Evolutionary conservation across 768 basidiomycete genomes (phyloP).

Genomic region (Daedalea quercina): DNA sequence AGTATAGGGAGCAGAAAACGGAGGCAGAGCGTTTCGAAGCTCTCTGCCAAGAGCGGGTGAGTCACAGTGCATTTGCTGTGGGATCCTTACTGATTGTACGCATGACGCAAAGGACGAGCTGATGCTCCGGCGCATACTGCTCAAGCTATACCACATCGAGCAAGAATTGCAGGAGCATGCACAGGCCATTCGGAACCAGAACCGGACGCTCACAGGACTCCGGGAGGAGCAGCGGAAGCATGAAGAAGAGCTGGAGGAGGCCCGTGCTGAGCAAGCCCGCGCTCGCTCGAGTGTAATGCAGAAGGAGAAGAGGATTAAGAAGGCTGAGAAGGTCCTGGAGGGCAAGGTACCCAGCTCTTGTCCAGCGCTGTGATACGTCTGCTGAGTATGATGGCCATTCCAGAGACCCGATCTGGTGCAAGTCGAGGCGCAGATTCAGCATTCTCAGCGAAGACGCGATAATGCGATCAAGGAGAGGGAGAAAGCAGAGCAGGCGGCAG

Average conservation of each 20-base stretch:
- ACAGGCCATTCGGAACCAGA: constrained; percentile 63
- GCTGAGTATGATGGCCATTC: not conserved
- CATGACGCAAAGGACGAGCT: constrained; percentile 59
- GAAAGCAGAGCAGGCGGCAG: constrained; percentile 55
- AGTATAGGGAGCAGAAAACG: constrained; percentile 94
- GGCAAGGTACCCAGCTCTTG: constrained; percentile 42
- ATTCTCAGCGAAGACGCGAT: constrained; percentile 70
- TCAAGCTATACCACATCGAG: constrained; percentile 88
- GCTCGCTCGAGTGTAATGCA: constrained; percentile 69
- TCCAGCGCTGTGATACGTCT: not conserved
- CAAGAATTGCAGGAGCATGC: constrained; percentile 71
- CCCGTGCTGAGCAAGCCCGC: constrained; percentile 75
- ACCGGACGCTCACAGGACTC: constrained; percentile 60
- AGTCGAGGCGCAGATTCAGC: constrained; percentile 82
- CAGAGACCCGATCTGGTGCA: constrained; percentile 83
- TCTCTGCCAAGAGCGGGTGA: constrained; percentile 66
- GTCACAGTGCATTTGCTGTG: constrained; percentile 14
- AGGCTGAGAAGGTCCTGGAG: constrained; percentile 84
- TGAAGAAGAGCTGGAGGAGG: constrained; percentile 66
- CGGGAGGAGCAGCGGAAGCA: constrained; percentile 63
- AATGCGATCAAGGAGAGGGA: constrained; percentile 61
- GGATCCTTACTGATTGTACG: not conserved
- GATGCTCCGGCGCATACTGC: constrained; percentile 75
- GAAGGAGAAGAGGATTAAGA: constrained; percentile 84
- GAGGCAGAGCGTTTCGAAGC: constrained; percentile 87